Base-by-base conservation (phyloP, 1,139 yeast genomes). In the Saccharomyces hybrid region DNA sequence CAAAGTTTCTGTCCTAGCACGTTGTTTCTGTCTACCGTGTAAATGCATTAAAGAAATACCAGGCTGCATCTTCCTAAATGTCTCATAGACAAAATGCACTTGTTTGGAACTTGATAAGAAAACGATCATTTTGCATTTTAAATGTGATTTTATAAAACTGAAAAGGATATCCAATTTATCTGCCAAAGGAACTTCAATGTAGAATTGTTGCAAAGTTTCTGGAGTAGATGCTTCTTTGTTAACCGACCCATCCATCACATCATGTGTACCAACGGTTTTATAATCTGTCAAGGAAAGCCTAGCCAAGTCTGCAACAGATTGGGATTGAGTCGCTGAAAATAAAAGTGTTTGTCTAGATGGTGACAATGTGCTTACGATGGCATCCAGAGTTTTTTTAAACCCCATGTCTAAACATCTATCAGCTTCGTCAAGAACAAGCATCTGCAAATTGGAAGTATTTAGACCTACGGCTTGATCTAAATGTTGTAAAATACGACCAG, bases 391-490 rank as follows among this genome's bases (percentile, higher is more conserved):
- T 65, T 84, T 84, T 68, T 85, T 86, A 77, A 93, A 93, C 6
- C 99, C 99, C 97, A 93, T 89, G 71, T 93, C 99, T 61, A 93
- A 75, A 66, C 95, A 89, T 63, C 99, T 78, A 69, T 93, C 99
- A 0, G 99, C 99, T 72, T 93, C 99, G 70, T 93, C 99, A 54
- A 93, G 73, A 0, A 93, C 95, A 51, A 93, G 74, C 63, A 86
- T 80, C 70, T 91, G 96, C 57, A 93, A 73, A 66, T 89, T 90
- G 25, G 85, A 76, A 7, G 88, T 75, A 63, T 88, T 95, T 70
- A 95, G 78, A 0, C 95, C 95, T 4, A 88, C 86, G 5, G 97
- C 84, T 69, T 93, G 97, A 69, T 93, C 97, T 82, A 95, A 80
- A 71, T 93, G 99, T 68, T 93, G 99, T 47, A 95, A 76, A 20